Percentiles rank a stretch among this genome's conserved stretches.
Conservation (phyloP, 179 eudicot genomes). For the Carnegiea gigantea region DNA sequence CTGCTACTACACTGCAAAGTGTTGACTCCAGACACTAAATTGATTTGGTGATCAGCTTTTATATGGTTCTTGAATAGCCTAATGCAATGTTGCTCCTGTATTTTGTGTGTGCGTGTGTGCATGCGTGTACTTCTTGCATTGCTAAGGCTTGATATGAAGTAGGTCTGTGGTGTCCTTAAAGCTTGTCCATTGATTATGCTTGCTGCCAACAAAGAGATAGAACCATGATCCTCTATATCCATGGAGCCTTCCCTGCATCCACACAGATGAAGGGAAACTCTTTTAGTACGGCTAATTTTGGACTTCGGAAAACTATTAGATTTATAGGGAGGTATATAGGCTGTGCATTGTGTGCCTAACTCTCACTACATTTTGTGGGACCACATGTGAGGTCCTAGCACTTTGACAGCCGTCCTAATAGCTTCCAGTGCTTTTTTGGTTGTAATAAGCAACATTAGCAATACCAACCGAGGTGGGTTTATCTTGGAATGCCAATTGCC, state of each 20-base stretch:
- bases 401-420: neutral
- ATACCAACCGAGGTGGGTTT: neutral
- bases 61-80: neutral
- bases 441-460: neutral
- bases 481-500: neutral
- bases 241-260: too few species aligned
- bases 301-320: neutral
- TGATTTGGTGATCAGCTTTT: too few species aligned
- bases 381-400: neutral
- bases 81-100: neutral
- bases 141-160: neutral
- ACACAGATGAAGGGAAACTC: neutral
- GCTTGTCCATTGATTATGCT: neutral
- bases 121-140: neutral
- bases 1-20: neutral
- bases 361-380: neutral
- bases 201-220: neutral
- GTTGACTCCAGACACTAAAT: too few species aligned
- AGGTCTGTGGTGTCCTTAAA: neutral
- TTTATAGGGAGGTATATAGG: neutral
- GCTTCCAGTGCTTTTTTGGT: neutral
- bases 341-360: neutral
- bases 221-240: neutral
- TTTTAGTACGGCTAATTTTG: neutral
- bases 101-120: neutral